Evolutionary conservation across 805 yeast genomes (phyloP), one percentile per base, ranked within the genome.

Genomic region (Wickerhamiella cacticola): DNA sequence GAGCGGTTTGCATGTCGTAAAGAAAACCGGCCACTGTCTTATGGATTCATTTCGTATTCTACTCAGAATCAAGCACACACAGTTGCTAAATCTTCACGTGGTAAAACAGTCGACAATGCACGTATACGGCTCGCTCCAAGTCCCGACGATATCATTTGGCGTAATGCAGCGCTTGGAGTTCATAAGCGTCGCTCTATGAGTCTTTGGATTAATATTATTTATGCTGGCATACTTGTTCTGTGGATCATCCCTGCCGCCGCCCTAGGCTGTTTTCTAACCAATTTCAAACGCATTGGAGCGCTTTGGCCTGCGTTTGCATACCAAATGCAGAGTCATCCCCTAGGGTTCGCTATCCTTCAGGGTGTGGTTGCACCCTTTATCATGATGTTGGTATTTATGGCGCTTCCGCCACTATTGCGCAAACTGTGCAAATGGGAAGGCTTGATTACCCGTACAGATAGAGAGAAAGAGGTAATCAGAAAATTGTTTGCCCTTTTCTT

Each of bases 241-340:
- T 66, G 69, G 69, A 59, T 66, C 18, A 63, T 64, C 3, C 70
- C 70, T 2, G 63, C 61, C 48, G 70, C 70, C 1, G 62, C 67
- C 41, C 62, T 67, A 28, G 69, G 69, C 19, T 64, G 68, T 41
- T 67, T 67, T 43, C 28, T 67, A 10, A 56, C 69, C 8, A 65
- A 67, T 41, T 45, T 67, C 42, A 59, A 60, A 23, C 51, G 68
- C 6, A 53, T 67, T 16, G 70, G 66, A 1, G 56, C 51, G 7
- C 54, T 66, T n/a, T 66, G 68, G 68, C 62, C 61, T 1, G 54
- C 54, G 1, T 67, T 67, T 46, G 55, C 56, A 3, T 31, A 31
- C 0, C 61, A 57, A 26, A 55, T 63, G 59, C 49, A 55, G 5
- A 18, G 41, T 6, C 53, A 61, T 48, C 55, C 56, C 0, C 53